Conservation (phyloP, 192 early-diverging fungal species). For the Rhizophagus prolifer region DNA sequence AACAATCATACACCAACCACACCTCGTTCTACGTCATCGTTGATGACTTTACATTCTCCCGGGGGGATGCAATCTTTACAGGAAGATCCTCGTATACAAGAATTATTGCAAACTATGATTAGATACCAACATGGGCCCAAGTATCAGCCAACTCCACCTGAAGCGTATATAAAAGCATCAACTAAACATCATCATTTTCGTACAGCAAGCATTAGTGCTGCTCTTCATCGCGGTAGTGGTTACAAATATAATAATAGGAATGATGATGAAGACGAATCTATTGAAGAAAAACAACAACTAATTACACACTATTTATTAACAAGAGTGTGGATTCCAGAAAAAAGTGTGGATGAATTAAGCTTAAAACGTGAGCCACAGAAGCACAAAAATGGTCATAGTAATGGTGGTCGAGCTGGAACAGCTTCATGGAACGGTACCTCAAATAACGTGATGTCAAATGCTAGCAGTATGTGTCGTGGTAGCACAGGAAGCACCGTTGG, state of each 20-base stretch:
- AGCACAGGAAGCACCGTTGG: constrained; percentile 23
- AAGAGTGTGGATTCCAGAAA: constrained; percentile 70
- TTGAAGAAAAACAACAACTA: constrained; percentile 58
- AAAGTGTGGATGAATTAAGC: constrained; percentile 74
- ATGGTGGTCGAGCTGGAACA: not conserved
- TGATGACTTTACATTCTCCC: constrained; percentile 29
- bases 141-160: constrained; percentile 51
- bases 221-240: constrained; percentile 46
- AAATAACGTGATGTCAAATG: constrained; percentile 10
- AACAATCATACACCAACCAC: constrained; percentile 3
- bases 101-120: constrained; percentile 55
- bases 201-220: constrained; percentile 46
- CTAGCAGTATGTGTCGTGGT: constrained; percentile 6
- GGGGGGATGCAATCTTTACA: constrained; percentile 33
- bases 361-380: constrained; percentile 61
- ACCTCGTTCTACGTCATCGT: constrained; percentile 21
- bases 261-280: constrained; percentile 58
- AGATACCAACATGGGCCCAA: constrained; percentile 57
- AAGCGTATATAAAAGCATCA: constrained; percentile 47
- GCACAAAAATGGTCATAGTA: constrained; percentile 32
- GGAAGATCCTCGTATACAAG: constrained; percentile 57
- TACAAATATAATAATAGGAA: constrained; percentile 39
- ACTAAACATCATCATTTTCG: constrained; percentile 54
- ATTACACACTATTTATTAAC: constrained; percentile 72
- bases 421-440: constrained; percentile 9